phyloP scores from a whole-genome alignment of 805 yeast species.

The Candida glaebosa region DNA sequence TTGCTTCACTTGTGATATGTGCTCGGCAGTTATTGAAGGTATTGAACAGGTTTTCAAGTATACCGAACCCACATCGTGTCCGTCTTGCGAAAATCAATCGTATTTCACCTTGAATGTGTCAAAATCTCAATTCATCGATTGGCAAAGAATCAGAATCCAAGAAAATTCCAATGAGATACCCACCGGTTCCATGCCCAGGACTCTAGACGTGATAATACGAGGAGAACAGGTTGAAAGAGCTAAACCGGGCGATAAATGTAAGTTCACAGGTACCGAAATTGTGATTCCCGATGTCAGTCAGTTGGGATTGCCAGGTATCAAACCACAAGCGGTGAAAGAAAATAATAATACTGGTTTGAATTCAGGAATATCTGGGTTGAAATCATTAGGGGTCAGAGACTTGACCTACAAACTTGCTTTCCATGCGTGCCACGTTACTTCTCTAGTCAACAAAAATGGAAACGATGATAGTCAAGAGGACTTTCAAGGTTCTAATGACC shows the following conservation, averaged over 20 bases:
- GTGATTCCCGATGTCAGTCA: constrained; percentile 94
- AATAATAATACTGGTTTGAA: constrained; percentile 54
- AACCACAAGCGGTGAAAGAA: constrained; percentile 78
- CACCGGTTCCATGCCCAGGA: constrained; percentile 98
- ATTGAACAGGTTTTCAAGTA: constrained; percentile 90
- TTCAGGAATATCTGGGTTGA: constrained; percentile 86
- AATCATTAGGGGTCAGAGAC: constrained; percentile 90
- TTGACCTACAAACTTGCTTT: constrained; percentile 89
- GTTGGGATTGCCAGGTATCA: constrained; percentile 91
- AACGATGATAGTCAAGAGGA: constrained; percentile 24
- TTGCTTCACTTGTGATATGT: constrained; percentile 83
- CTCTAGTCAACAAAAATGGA: constrained; percentile 42
- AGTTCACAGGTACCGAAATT: constrained; percentile 90
- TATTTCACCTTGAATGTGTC: constrained; percentile 81
- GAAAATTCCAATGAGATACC: constrained; percentile 97
- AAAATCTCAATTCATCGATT: constrained; percentile 86
- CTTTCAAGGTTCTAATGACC: constrained; percentile 59
- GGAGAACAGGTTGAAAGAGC: constrained; percentile 96
- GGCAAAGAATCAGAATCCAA: constrained; percentile 95
- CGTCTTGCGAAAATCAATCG: constrained; percentile 81
- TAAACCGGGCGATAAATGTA: constrained; percentile 95
- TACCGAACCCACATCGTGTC: constrained; percentile 93
- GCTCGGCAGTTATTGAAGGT: constrained; percentile 80
- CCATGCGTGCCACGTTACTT: constrained; percentile 84
- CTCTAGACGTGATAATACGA: constrained; percentile 84